A percentile compares a stretch with the other conserved stretches of the same genome.
Evolutionary conservation across 495 filamentous ascomycete genomes (phyloP).

Genomic region (Talaromyces adpressus): DNA sequence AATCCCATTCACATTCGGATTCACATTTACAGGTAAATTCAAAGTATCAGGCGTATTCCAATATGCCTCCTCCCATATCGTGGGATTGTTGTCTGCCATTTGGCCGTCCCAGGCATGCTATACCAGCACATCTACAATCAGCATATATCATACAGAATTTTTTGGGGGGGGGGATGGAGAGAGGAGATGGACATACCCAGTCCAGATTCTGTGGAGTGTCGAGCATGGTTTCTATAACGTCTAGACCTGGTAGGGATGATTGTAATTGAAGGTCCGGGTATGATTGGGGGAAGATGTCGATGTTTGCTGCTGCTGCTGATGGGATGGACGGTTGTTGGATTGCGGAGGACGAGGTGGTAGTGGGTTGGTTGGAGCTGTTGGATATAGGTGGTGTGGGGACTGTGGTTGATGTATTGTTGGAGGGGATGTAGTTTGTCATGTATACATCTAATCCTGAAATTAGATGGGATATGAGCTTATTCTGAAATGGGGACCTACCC

Average conservation of each 20-base stretch:
- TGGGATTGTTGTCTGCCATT: constrained; percentile 4
- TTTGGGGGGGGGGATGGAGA: too few species aligned
- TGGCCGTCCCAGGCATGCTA: constrained; percentile 10
- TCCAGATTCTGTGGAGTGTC: constrained; percentile 51
- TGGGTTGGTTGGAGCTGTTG: neutral
- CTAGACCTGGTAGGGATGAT: constrained; percentile 31
- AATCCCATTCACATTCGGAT: neutral
- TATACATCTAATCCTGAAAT: neutral
- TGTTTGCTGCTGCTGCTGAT: neutral
- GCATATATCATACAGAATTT: too few species aligned
- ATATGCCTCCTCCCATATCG: neutral
- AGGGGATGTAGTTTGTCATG: neutral
- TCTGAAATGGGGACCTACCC: neutral
- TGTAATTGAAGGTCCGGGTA: constrained; percentile 10
- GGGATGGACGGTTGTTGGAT: neutral
- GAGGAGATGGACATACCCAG: constrained; percentile 53
- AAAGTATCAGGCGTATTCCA: neutral
- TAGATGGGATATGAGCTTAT: neutral
- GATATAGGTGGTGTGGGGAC: neutral
- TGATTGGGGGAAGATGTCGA: constrained; percentile 23
- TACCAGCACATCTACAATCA: neutral
- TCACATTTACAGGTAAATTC: neutral
- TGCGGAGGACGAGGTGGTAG: neutral
- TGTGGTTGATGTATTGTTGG: neutral
- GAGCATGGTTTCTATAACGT: constrained; percentile 48